phyloP scores from a whole-genome alignment of 495 filamentous ascomycete genomes.

The Penicillium arizonense region DNA sequence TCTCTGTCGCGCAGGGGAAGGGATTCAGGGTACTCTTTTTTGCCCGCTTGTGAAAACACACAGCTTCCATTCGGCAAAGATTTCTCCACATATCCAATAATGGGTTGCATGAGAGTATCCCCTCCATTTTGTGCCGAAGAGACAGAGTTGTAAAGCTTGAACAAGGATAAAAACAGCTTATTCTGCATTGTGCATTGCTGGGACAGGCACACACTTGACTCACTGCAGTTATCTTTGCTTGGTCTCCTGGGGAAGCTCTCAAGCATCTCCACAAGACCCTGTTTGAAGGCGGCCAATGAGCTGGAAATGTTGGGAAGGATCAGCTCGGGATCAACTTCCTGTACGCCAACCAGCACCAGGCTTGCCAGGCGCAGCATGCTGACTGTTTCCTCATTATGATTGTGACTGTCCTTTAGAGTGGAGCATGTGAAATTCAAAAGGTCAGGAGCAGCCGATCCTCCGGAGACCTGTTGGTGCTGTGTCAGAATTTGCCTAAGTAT shows the following conservation, averaged over 20 bases:
- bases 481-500: background rate
- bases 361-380: constrained; percentile 22
- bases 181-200: constrained; percentile 26
- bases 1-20: constrained; percentile 9
- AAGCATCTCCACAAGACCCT: constrained; percentile 20
- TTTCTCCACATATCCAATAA: constrained; percentile 15
- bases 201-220: constrained; percentile 17
- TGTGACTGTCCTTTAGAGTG: constrained; percentile 12
- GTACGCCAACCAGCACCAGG: constrained; percentile 25
- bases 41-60: constrained; percentile 10
- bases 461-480: constrained; percentile 14
- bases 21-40: constrained; percentile 9
- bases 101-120: constrained; percentile 13
- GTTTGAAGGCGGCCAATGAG: constrained; percentile 9
- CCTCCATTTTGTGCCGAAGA: constrained; percentile 13
- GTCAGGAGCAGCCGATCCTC: constrained; percentile 20
- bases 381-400: constrained; percentile 1
- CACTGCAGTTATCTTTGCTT: constrained; percentile 19
- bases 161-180: constrained; percentile 26
- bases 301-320: constrained; percentile 7
- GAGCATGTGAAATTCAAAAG: constrained; percentile 26
- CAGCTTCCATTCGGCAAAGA: constrained; percentile 13
- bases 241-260: constrained; percentile 20
- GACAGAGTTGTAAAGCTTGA: constrained; percentile 25
- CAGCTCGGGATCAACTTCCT: constrained; percentile 6